Conservation (phyloP, 1,139 yeast genomes). For the Hansenula sp. region DNA sequence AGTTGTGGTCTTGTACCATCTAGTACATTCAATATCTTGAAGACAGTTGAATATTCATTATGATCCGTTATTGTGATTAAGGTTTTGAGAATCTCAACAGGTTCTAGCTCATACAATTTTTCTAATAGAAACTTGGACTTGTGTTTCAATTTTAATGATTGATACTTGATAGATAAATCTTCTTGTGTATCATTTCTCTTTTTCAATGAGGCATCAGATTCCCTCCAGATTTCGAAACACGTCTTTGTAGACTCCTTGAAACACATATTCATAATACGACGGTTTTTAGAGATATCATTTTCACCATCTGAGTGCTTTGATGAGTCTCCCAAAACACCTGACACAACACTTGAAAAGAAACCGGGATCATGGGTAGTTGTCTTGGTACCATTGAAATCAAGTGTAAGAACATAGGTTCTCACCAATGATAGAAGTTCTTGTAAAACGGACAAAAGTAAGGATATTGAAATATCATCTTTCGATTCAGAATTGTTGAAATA, state of each 20-base stretch:
- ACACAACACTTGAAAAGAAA: slow-evolving; percentile 72
- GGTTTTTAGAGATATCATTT: slow-evolving; percentile 8
- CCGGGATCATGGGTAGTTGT: slow-evolving; percentile 35
- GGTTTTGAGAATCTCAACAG: slow-evolving; percentile 68
- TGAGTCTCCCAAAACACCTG: slow-evolving; percentile 69
- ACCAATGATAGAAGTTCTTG: slow-evolving; percentile 19
- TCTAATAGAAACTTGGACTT: slow-evolving; percentile 68
- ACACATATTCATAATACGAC: slow-evolving; percentile 31
- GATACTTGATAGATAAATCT: slow-evolving; percentile 47
- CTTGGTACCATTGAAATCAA: slow-evolving; percentile 15
- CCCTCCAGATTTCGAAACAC: slow-evolving; percentile 63
- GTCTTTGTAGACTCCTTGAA: slow-evolving; percentile 56
- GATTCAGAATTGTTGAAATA: slow-evolving; percentile 12
- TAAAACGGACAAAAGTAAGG: slow-evolving; percentile 55
- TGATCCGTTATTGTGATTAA: slow-evolving; percentile 36
- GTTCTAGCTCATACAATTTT: slow-evolving; percentile 63
- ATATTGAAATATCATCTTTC: slow-evolving; percentile 41
- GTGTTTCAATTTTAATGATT: slow-evolving; percentile 66
- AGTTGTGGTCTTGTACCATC: slow-evolving; percentile 83
- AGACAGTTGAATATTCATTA: slow-evolving; percentile 27
- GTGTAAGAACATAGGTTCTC: slow-evolving; percentile 19
- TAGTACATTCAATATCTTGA: slow-evolving; percentile 64
- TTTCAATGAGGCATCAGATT: slow-evolving; percentile 21
- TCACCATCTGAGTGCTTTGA: not conserved
- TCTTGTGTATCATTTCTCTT: slow-evolving; percentile 7